Percentiles rank a stretch among this genome's conserved stretches.
These are phyloP conservation scores for Colletotrichum camelliae DNA, from an alignment of 2,329 filamentous ascomycete genomes.

Conservation along the genomic window DNA sequence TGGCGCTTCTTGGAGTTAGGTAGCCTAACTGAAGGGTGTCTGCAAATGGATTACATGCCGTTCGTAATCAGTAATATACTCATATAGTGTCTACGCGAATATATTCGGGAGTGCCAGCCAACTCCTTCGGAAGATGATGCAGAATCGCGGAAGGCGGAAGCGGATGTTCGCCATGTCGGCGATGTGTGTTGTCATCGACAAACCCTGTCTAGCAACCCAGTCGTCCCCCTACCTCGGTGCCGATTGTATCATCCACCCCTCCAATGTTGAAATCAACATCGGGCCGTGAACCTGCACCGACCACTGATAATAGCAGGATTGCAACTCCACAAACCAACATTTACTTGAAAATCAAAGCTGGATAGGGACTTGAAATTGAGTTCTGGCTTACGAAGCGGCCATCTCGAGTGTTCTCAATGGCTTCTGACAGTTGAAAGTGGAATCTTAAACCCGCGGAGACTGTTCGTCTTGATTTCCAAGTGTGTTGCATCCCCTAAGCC, in stretches of 20 bases:
- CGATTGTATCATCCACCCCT: conserved; percentile 9
- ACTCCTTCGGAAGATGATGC: neutral
- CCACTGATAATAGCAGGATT: neutral
- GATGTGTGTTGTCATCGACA: conserved; percentile 4
- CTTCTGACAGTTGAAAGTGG: neutral
- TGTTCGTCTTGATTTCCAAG: neutral
- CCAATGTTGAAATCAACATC: conserved; percentile 4
- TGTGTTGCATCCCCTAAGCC: neutral
- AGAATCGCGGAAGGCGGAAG: neutral
- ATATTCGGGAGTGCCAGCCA: neutral
- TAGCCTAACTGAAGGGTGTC: neutral
- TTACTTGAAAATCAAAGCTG: neutral
- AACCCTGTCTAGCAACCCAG: neutral
- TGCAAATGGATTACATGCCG: neutral
- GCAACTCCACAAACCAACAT: neutral
- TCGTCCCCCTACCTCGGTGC: neutral
- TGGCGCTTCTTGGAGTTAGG: too few relatives aligned
- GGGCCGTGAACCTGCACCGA: neutral
- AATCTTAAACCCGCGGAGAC: neutral
- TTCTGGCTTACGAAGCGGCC: neutral
- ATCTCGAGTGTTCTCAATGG: neutral
- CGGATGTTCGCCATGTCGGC: conserved; percentile 1
- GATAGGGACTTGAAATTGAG: neutral
- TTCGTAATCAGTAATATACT: neutral
- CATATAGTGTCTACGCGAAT: neutral